phyloP scores from a whole-genome alignment of 805 yeast species.

The Ogataea chonburiensis region DNA sequence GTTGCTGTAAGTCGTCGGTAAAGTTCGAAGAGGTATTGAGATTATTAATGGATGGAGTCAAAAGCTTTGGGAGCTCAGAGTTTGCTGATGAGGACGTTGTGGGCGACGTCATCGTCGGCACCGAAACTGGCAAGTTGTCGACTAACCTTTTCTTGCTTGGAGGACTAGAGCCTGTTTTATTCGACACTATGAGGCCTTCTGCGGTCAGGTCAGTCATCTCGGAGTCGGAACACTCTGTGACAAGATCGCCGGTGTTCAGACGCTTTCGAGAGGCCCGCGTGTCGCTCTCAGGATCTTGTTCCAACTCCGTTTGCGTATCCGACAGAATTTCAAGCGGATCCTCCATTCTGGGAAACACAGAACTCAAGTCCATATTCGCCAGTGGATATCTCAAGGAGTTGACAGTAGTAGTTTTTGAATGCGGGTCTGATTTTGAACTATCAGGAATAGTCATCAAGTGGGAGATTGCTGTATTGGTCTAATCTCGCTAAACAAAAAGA shows the following conservation, averaged over 20 bases:
- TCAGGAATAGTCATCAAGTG: slow-evolving; percentile 7
- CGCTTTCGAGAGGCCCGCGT: slow-evolving; percentile 17
- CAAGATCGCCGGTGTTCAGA: slow-evolving; percentile 17
- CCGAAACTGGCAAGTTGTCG: slow-evolving; percentile 7
- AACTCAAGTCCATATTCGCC: slow-evolving; percentile 12
- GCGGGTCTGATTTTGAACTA: neutral
- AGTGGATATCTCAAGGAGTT: slow-evolving; percentile 12
- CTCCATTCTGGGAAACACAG: slow-evolving; percentile 16
- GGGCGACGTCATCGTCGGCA: slow-evolving; percentile 17
- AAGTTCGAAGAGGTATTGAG: slow-evolving; percentile 11
- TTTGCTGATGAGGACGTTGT: slow-evolving; percentile 16
- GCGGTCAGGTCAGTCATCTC: slow-evolving; percentile 21
- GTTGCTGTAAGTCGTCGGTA: slow-evolving; percentile 35
- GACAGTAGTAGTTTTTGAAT: neutral
- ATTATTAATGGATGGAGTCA: slow-evolving; percentile 14
- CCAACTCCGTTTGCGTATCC: slow-evolving; percentile 1
- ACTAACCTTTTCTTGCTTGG: slow-evolving; percentile 25
- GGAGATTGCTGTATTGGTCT: slow-evolving; percentile 8
- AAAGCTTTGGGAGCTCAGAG: slow-evolving; percentile 15
- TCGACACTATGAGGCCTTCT: slow-evolving; percentile 14
- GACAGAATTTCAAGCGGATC: neutral
- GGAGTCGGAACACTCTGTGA: slow-evolving; percentile 14
- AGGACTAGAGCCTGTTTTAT: slow-evolving; percentile 18
- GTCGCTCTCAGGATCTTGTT: slow-evolving; percentile 4
- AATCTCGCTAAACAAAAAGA: too few relatives aligned